phyloP scores from a whole-genome alignment of 352 stramenopile species.

The Pythium dissotocum region DNA sequence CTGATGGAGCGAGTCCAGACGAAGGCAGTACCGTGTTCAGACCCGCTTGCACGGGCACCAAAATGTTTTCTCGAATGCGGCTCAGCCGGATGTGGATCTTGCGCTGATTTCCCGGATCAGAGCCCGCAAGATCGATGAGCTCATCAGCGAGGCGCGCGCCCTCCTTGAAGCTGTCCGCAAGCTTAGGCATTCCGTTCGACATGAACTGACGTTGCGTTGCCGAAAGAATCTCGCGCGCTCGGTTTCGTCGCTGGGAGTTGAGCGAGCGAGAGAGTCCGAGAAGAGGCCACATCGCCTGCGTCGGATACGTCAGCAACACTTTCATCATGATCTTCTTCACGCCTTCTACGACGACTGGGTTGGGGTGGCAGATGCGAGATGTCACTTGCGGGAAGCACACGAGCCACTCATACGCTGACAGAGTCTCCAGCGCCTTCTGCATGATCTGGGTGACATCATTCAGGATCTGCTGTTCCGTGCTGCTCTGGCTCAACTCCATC shows the following conservation, averaged over 20 bases:
- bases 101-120: slow-evolving; percentile 78
- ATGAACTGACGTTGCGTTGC: slow-evolving; percentile 67
- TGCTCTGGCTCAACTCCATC: slow-evolving; percentile 54
- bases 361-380: slow-evolving; percentile 92
- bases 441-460: slow-evolving; percentile 67
- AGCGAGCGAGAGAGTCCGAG: slow-evolving; percentile 93
- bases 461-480: slow-evolving; percentile 59
- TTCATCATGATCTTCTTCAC: slow-evolving; percentile 94
- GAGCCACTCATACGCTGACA: slow-evolving; percentile 95
- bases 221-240: slow-evolving; percentile 66
- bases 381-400: slow-evolving; percentile 98
- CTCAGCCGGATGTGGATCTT: slow-evolving; percentile 81
- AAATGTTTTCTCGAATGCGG: slow-evolving; percentile 67
- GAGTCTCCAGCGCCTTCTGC: slow-evolving; percentile 46
- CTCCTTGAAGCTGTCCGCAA: slow-evolving; percentile 84
- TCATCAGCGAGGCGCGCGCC: slow-evolving; percentile 92
- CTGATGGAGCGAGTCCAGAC: slow-evolving; percentile 57
- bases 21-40: slow-evolving; percentile 73
- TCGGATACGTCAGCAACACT: slow-evolving; percentile 93
- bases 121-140: slow-evolving; percentile 92
- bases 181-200: slow-evolving; percentile 58
- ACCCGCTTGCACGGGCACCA: slow-evolving; percentile 79
- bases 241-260: slow-evolving; percentile 65
- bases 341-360: slow-evolving; percentile 77
- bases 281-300: slow-evolving; percentile 97